Evolutionary conservation across 257 asterid species (phyloP), one percentile per base, ranked within the genome.

Genomic region (Scutellaria baicalensis): DNA sequence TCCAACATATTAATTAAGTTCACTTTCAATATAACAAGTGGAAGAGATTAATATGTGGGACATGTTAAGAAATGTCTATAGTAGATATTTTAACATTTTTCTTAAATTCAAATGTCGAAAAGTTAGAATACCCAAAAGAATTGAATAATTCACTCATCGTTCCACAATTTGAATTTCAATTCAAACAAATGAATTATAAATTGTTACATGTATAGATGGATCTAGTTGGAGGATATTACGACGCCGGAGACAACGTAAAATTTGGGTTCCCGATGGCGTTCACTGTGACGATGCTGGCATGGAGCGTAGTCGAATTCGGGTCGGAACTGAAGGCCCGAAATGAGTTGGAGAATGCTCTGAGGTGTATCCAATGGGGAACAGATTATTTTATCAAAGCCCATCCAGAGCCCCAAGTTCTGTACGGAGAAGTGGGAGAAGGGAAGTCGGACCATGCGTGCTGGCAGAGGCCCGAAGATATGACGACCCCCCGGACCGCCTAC

Each of bases 381-480:
- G 89, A 88, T 54, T 90, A 88, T 59, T 77, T 90, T 7, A 81
- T 90, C 0, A 90, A 85, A 58, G 91, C 96, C 12, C 93, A 86
- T 57, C 79, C 90, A 0, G 6, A 74, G 51, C 84, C 96, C 44
- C 8, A 83, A 7, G 71, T 84, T 33, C 69, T 90, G 2, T 90
- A 82, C 6, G 96, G 88, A 4, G 80, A 87, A 76, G 86, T 87
- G 0, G 96, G 96, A 18, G 96, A 87, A 0, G 94, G 86, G 0
- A 33, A 12, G 21, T 59, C 87, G 66, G 96, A 89, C 60, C 94
- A 89, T n/a, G 16, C 64, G 0, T 87, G 94, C 48, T 89, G 92
- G 96, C 77, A 77, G 59, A 75, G 96, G 58, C 92, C 96, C 6
- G 96, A 89, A 56, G 94, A 87, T 58, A 89, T 89, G 94, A 73